Percentiles rank a stretch among this genome's conserved stretches.
Evolutionary conservation across 2,329 filamentous ascomycete genomes (phyloP).

Genomic region (Ophiosphaerella korrae): DNA sequence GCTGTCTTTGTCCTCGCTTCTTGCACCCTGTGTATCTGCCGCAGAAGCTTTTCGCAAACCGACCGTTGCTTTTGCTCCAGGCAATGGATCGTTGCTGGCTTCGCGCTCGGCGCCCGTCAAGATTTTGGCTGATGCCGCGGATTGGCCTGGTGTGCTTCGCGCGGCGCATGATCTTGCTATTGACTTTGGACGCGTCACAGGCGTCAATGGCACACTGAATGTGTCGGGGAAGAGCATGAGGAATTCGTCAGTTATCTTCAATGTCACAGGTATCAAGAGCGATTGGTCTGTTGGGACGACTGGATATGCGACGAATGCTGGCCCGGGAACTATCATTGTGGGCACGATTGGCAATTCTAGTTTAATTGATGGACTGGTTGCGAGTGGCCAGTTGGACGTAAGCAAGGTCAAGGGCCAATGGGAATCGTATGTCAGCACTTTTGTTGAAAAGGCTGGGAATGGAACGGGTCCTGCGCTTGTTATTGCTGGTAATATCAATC

Average conservation of each 20-base stretch:
- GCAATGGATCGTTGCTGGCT: constrained; percentile 44
- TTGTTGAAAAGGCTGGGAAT: constrained; percentile 63
- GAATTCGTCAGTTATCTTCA: constrained; percentile 50
- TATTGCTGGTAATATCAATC: constrained; percentile 58
- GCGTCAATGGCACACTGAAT: constrained; percentile 62
- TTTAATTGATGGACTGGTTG: constrained; percentile 64
- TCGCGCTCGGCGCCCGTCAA: constrained; percentile 35
- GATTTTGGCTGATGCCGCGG: constrained; percentile 48
- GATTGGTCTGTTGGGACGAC: constrained; percentile 39
- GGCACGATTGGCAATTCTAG: constrained; percentile 70
- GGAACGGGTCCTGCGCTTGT: constrained; percentile 65
- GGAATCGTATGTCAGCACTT: constrained; percentile 69
- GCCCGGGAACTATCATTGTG: constrained; percentile 63
- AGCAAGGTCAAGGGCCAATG: constrained; percentile 65
- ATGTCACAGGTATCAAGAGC: constrained; percentile 46
- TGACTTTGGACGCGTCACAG: constrained; percentile 74
- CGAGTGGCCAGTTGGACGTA: constrained; percentile 62
- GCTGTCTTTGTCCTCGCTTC: constrained; percentile 29
- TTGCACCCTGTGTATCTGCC: constrained; percentile 35
- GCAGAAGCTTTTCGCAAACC: constrained; percentile 53
- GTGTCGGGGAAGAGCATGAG: constrained; percentile 60
- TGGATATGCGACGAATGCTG: constrained; percentile 8
- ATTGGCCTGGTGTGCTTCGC: constrained; percentile 71
- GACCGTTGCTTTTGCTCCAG: constrained; percentile 54
- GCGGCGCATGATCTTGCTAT: constrained; percentile 69